Base-by-base conservation (phyloP, 768 basidiomycete genomes). In the Hemileccinum impolitum region DNA sequence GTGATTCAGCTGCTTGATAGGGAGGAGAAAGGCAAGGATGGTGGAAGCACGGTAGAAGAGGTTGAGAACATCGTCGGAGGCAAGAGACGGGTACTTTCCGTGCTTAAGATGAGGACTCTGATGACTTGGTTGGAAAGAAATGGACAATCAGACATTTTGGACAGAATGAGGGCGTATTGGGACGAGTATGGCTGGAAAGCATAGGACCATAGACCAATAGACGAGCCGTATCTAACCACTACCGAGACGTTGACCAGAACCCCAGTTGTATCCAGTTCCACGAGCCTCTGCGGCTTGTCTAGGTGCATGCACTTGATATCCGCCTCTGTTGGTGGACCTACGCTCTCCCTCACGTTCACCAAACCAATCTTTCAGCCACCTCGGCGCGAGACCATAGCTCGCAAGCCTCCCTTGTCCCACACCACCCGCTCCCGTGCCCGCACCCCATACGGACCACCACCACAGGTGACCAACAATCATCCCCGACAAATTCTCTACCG, bases 1-100 rank as follows among this genome's bases (percentile, higher is more conserved):
- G 88, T 96, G 17, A 78, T 95, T 7, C 85, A 93, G 62, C 77
- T 85, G 39, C 75, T 99, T 6, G 93, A 98, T 63, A 75, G 78
- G 67, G 60, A 72, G 48, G 76, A 78, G 48, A 72, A 72, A 15
- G 73, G 74, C 44, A 69, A 71, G 40, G 59, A 48, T 66, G 79
- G 41, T 67, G 73, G 72, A 69, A 88, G 84, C 54, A 90, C 92
- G 1, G 87, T 94, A 6, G 78, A 83, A 60, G 93, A 97, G 63
- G 76, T 97, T 9, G 88, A 93, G 62, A 66, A 66, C 15, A 73
- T 90, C 40, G 72, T 93, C 19, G 81, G 76, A 32, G 89, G 91
- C 12, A 59, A 54, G 17, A 87, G 82, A 8, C 73, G 77, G 14
- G 87, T 98, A 21, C 74, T 79, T 43, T 82, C 90, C 3, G 90